phyloP scores from a whole-genome alignment of 2,329 filamentous ascomycete genomes.

The Parafenestella ontariensis region DNA sequence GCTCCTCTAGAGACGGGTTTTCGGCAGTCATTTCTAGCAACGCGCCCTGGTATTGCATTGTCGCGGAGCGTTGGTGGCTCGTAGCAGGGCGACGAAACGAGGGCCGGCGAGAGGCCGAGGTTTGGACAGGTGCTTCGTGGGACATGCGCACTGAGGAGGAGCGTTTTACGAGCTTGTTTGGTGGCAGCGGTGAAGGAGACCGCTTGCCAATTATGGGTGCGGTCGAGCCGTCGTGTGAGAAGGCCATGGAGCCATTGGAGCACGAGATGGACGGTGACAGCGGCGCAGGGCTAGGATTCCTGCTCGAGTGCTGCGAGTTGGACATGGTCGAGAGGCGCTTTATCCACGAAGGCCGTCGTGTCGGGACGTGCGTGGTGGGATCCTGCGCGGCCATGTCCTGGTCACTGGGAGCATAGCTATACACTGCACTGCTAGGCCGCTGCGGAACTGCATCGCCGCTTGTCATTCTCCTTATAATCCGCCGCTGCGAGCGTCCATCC shows the following conservation, averaged over 20 bases:
- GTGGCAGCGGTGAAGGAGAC: slow-evolving; percentile 56
- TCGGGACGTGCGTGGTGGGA: slow-evolving; percentile 33
- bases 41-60: slow-evolving; percentile 64
- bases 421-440: slow-evolving; percentile 23
- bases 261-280: slow-evolving; percentile 70
- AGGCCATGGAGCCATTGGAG: slow-evolving; percentile 64
- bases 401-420: slow-evolving; percentile 30
- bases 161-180: slow-evolving; percentile 82
- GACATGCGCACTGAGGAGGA: slow-evolving; percentile 63
- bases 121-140: slow-evolving; percentile 54
- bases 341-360: slow-evolving; percentile 69
- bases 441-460: slow-evolving; percentile 33
- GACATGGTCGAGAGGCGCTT: slow-evolving; percentile 72
- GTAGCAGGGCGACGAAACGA: slow-evolving; percentile 77
- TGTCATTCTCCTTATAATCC: slow-evolving; percentile 45
- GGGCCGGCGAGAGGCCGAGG: slow-evolving; percentile 67
- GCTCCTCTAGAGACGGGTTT: slow-evolving; percentile 28
- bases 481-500: slow-evolving; percentile 39
- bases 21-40: slow-evolving; percentile 39
- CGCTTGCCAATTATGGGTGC: slow-evolving; percentile 65
- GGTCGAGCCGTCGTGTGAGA: slow-evolving; percentile 61
- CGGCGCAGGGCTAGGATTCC: slow-evolving; percentile 69
- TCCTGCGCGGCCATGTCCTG: slow-evolving; percentile 37
- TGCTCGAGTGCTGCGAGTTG: slow-evolving; percentile 68
- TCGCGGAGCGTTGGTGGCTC: slow-evolving; percentile 78